These are phyloP conservation scores for Nemania sp. DNA, from an alignment of 2,329 filamentous ascomycete species.

Conservation along the genomic window DNA sequence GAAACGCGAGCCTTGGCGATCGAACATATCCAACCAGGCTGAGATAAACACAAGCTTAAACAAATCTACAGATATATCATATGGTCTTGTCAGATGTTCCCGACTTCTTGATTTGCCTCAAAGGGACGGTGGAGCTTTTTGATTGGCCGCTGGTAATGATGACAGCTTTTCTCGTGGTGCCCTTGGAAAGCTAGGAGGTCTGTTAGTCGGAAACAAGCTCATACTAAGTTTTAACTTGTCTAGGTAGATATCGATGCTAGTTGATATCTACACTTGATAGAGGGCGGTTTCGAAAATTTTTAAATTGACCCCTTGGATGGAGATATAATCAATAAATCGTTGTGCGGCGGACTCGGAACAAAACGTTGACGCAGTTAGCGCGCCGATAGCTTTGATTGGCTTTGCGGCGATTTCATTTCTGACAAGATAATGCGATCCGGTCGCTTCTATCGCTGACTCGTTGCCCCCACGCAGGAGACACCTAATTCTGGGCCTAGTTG, in stretches of 20 bases:
- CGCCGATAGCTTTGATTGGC: slow-evolving; percentile 9
- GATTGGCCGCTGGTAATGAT: background rate
- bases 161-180: background rate
- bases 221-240: background rate
- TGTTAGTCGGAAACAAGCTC: slow-evolving; percentile 6
- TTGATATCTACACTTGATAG: slow-evolving; percentile 3
- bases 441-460: slow-evolving; percentile 20
- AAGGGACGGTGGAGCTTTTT: background rate
- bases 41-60: slow-evolving; percentile 3
- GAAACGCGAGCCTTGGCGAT: slow-evolving; percentile 12
- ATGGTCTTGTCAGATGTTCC: background rate
- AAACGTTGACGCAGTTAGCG: slow-evolving; percentile 16
- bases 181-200: background rate
- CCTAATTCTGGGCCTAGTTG: background rate
- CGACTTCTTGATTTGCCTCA: background rate
- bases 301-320: background rate
- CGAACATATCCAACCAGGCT: background rate
- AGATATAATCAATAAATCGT: slow-evolving; percentile 2
- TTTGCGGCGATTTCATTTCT: slow-evolving; percentile 8
- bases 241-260: background rate
- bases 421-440: slow-evolving; percentile 14
- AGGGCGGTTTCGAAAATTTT: background rate
- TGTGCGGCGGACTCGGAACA: slow-evolving; percentile 4
- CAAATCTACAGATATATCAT: background rate
- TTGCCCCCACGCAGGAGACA: slow-evolving; percentile 11